Base-by-base conservation (phyloP, 352 stramenopile species). In the Phytophthora ramorum region DNA sequence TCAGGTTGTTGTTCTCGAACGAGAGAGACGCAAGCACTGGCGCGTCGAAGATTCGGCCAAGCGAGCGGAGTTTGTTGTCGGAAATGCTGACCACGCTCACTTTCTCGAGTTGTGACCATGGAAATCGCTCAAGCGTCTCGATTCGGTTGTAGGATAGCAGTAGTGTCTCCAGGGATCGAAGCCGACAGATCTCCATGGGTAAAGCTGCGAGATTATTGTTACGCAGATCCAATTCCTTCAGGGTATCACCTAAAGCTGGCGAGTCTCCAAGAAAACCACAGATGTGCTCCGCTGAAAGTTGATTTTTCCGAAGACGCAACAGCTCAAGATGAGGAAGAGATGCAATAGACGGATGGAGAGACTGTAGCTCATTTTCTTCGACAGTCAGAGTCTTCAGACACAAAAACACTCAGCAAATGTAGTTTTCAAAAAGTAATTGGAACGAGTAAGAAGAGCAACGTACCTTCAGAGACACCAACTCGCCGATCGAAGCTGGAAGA, bases 1-100 rank as follows among this genome's bases (percentile, higher is more conserved):
- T 71, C 26, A 96, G 66, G 44, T 85, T 93, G 58, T 96, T 97
- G 76, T 95, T 96, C 67, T 95, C 84, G 40, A 96, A 84, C 28
- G 83, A 89, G 17, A 97, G 71, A 37, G 84, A 93, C 26, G 76
- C 71, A 16, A 97, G 73, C 10, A 56, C 47, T 24, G 89, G 83
- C 0, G 60, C 56, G n/a, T 85, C 58, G 63, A 90, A 92, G 28
- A 96, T 83, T 0, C 66, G 65, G 19, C 85, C 82, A 12, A 96
- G 71, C 10, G 80, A 87, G 0, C 66, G 66, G 20, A 97, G 65
- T 54, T 87, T 88, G 72, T 96, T 96, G 61, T 95, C 85, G 13
- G 86, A 90, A 40, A 92, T 28, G 44, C 83, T 93, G 28, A 90
- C 8, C n/a, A 93, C 71, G 22, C 69, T 89, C 17, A 83, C 38